A percentile compares a stretch with the other conserved stretches of the same genome.
Evolutionary conservation across 2,329 filamentous ascomycete genomes (phyloP).

Genomic region (Trichophaea hybrida): DNA sequence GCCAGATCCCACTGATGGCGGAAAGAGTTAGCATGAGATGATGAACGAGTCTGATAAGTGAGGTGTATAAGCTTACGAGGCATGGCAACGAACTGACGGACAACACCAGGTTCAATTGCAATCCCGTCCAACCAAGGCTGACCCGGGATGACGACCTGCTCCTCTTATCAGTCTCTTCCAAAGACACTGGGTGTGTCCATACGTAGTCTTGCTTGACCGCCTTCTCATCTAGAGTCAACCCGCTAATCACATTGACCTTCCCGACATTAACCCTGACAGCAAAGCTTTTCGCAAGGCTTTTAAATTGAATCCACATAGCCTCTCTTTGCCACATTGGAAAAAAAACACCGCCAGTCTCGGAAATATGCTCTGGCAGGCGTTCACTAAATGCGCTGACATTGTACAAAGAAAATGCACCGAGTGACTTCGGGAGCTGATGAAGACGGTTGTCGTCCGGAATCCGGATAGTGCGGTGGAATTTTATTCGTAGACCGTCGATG

Average conservation of each 20-base stretch:
- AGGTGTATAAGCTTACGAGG: constrained; percentile 21
- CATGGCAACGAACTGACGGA: constrained; percentile 39
- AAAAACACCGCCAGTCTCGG: constrained; percentile 34
- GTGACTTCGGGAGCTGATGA: constrained; percentile 30
- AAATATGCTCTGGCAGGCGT: constrained; percentile 30
- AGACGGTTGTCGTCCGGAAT: constrained; percentile 31
- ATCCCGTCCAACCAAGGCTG: constrained; percentile 36
- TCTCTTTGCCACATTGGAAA: constrained; percentile 37
- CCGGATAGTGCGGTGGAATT: constrained; percentile 34
- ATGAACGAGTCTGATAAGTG: not conserved
- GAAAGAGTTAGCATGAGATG: too few relatives aligned
- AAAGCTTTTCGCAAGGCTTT: constrained; percentile 24
- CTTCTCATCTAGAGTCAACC: constrained; percentile 25
- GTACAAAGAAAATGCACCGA: constrained; percentile 34
- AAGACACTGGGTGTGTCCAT: not conserved
- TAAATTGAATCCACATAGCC: constrained; percentile 35
- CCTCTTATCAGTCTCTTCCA: constrained; percentile 28
- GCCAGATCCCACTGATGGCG: constrained; percentile 29
- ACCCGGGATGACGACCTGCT: constrained; percentile 33
- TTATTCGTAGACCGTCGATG: constrained; percentile 28
- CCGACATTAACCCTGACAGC: constrained; percentile 33
- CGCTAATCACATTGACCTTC: constrained; percentile 34
- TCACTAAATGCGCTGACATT: constrained; percentile 29
- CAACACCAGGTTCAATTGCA: constrained; percentile 29
- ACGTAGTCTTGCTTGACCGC: not conserved